Conservation (phyloP, 1,284 basidiomycete species). For the Cystobasidiaceae sp. region DNA sequence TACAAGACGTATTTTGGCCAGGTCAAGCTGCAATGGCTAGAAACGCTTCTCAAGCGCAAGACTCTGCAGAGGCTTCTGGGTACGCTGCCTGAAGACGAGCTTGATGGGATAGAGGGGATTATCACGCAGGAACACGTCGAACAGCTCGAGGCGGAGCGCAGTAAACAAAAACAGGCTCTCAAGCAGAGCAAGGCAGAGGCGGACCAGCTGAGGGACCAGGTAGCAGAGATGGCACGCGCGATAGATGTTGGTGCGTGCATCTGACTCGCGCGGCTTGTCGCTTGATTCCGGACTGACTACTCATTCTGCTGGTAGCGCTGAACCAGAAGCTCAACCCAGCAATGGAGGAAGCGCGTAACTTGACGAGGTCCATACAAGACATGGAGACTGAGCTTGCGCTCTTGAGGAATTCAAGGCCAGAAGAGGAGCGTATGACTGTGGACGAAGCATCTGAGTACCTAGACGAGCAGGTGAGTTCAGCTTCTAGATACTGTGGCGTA, state of each 20-base stretch:
- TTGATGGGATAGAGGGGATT: conserved; percentile 12
- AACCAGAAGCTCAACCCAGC: conserved; percentile 23
- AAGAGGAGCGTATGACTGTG: conserved; percentile 39
- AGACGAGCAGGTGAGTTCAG: conserved; percentile 34
- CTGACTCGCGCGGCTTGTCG: background rate
- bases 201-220: conserved; percentile 4
- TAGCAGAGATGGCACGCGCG: conserved; percentile 8
- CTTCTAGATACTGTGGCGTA: no score
- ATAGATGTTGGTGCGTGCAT: conserved; percentile 11
- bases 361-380: conserved; percentile 26
- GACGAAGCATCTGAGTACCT: conserved; percentile 32
- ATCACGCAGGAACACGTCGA: conserved; percentile 18
- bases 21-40: conserved; percentile 30
- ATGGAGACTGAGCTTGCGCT: conserved; percentile 29
- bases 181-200: conserved; percentile 26
- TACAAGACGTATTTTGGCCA: conserved; percentile 30
- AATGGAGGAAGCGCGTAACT: conserved; percentile 25
- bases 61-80: conserved; percentile 19
- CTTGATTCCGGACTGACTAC: background rate
- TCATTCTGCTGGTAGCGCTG: background rate
- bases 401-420: conserved; percentile 24
- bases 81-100: conserved; percentile 9
- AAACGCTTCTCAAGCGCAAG: conserved; percentile 25
- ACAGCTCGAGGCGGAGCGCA: conserved; percentile 8
- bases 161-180: conserved; percentile 12